phyloP scores from a whole-genome alignment of 768 basidiomycete species.

The Mycena rebaudengoi region DNA sequence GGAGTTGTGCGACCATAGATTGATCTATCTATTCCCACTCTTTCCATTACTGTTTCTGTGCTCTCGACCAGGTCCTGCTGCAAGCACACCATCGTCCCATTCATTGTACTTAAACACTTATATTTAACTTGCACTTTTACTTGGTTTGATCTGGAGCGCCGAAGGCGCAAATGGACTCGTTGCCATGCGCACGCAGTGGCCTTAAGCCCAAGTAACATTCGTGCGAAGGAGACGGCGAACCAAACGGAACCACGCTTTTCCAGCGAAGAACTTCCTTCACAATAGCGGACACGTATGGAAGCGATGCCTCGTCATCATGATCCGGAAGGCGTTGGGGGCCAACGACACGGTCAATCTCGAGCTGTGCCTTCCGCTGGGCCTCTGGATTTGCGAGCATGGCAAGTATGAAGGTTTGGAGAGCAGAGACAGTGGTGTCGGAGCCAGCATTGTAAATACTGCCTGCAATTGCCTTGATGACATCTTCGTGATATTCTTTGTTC shows the following conservation, averaged over 20 bases:
- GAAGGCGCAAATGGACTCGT: no score
- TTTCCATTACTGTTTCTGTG: no score
- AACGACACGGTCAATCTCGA: constrained; percentile 47
- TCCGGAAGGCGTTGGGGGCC: constrained; percentile 44
- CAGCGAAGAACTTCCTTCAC: constrained; percentile 48
- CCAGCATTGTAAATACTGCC: constrained; percentile 29
- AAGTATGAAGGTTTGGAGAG: constrained; percentile 43
- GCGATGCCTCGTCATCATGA: constrained; percentile 37
- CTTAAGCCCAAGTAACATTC: no score
- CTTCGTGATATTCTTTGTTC: constrained; percentile 11
- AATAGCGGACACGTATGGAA: constrained; percentile 47
- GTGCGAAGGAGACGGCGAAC: constrained; percentile 29
- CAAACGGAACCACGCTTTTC: constrained; percentile 43
- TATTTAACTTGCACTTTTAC: no score
- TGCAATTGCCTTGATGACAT: constrained; percentile 4
- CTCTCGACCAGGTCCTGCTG: no score
- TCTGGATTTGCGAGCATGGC: constrained; percentile 48
- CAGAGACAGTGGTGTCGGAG: constrained; percentile 45
- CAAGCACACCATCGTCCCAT: no score
- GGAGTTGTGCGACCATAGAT: no score
- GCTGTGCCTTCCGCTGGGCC: constrained; percentile 45
- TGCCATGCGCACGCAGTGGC: no score
- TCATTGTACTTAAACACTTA: no score
- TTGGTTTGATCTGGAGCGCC: no score
- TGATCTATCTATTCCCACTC: no score